Conservation (phyloP, 2,329 filamentous ascomycete genomes). For the Verticillium nubilum region DNA sequence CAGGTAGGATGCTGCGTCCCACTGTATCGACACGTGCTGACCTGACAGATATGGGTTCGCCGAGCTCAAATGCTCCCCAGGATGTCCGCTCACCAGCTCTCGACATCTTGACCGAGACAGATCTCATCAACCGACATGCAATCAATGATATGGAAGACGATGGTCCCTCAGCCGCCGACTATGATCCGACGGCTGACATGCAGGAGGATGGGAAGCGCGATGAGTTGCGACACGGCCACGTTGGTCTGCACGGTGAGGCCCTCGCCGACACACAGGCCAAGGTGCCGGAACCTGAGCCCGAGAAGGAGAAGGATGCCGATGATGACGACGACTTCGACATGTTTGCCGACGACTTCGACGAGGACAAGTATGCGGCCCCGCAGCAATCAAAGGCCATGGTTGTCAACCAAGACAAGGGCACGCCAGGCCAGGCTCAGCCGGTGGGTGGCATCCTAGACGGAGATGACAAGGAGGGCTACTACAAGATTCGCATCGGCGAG, state of each 20-base stretch:
- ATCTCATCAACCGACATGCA: conserved; percentile 58
- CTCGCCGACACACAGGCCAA: conserved; percentile 15
- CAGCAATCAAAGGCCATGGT: conserved; percentile 32
- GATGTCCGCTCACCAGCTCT: conserved; percentile 48
- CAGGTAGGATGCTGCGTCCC: conserved; percentile 34
- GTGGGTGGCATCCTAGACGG: conserved; percentile 80
- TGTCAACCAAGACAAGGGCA: conserved; percentile 41
- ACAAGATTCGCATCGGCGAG: conserved; percentile 90
- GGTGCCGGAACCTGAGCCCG: conserved; percentile 23
- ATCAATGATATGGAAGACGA: conserved; percentile 48
- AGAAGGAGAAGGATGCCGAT: conserved; percentile 36
- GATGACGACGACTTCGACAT: conserved; percentile 74
- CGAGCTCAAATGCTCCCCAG: conserved; percentile 39
- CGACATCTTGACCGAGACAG: conserved; percentile 60
- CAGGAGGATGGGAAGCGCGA: conserved; percentile 72
- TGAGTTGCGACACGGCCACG: conserved; percentile 56
- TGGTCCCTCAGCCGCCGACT: conserved; percentile 86
- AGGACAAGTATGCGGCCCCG: conserved; percentile 57
- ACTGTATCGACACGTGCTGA: background rate
- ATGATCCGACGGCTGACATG: conserved; percentile 86
- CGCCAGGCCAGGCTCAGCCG: conserved; percentile 37
- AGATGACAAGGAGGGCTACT: conserved; percentile 92
- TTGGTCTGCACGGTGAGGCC: conserved; percentile 41
- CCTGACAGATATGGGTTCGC: conserved; percentile 31
- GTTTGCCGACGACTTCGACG: conserved; percentile 79